A percentile compares a stretch with the other conserved stretches of the same genome.
Evolutionary conservation across 495 filamentous ascomycete species (phyloP).

Genomic region (Podospora comata): DNA sequence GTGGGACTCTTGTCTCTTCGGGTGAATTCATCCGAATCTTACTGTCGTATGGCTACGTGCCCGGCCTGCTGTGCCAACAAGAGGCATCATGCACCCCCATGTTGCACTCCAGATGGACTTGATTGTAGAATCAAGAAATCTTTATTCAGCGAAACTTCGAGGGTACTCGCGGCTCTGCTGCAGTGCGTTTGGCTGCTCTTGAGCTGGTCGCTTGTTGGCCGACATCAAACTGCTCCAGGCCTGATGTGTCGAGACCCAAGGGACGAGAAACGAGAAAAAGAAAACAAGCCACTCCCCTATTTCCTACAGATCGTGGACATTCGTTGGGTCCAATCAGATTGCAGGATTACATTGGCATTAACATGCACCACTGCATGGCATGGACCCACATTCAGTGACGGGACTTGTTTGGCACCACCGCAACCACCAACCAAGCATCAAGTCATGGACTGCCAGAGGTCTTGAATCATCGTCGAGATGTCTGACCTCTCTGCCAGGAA

Average conservation of each 20-base stretch:
- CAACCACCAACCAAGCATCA: background rate
- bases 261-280: background rate
- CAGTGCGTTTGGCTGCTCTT: background rate
- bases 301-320: slow-evolving; percentile 18
- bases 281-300: slow-evolving; percentile 21
- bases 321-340: slow-evolving; percentile 23
- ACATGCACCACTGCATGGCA: background rate
- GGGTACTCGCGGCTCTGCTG: background rate
- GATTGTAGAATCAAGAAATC: background rate
- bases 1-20: background rate
- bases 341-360: slow-evolving; percentile 6
- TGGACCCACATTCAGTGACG: background rate
- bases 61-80: background rate
- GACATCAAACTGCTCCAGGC: background rate
- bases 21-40: background rate
- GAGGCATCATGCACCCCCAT: background rate
- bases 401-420: background rate
- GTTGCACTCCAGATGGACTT: background rate
- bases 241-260: background rate
- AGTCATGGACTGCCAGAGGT: background rate
- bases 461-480: background rate
- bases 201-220: background rate
- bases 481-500: background rate
- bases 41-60: background rate
- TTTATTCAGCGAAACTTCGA: background rate